Evolutionary conservation across 75 land plant species (phyloP).

Genomic region (Sequoiadendron giganteum): DNA sequence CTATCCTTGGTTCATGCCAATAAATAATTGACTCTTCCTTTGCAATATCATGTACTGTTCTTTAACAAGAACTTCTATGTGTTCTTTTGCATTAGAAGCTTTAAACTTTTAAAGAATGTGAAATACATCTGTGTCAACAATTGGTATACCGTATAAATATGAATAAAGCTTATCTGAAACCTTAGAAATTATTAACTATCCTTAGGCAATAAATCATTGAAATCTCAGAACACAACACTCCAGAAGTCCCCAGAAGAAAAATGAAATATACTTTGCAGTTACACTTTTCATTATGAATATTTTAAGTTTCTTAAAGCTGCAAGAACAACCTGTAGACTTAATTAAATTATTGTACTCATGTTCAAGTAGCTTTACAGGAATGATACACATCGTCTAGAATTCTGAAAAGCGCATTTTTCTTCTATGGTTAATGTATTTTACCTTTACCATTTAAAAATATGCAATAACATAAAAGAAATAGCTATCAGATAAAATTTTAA

Average conservation of each 20-base stretch:
- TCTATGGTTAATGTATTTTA: not conserved
- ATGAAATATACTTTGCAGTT: not conserved
- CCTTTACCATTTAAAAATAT: not conserved
- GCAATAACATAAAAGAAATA: not conserved
- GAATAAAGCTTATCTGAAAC: not conserved
- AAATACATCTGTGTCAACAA: not conserved
- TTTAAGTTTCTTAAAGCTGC: not conserved
- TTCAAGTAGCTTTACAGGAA: not conserved
- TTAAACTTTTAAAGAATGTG: not conserved
- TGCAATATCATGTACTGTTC: not conserved
- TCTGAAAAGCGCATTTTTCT: not conserved
- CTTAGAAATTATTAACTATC: not conserved
- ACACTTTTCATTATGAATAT: not conserved
- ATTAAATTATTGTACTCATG: not conserved
- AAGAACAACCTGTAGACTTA: not conserved
- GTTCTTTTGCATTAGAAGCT: not conserved
- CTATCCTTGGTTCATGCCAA: not conserved
- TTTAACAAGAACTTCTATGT: not conserved
- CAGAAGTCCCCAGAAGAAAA: not conserved
- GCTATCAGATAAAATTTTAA: not conserved
- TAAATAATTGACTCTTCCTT: not conserved
- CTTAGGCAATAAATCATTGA: not conserved
- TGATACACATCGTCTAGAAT: not conserved
- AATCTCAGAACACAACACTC: not conserved
- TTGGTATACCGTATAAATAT: not conserved